Base-by-base conservation (phyloP, 768 basidiomycete genomes). In the Lactifluus volemus region DNA sequence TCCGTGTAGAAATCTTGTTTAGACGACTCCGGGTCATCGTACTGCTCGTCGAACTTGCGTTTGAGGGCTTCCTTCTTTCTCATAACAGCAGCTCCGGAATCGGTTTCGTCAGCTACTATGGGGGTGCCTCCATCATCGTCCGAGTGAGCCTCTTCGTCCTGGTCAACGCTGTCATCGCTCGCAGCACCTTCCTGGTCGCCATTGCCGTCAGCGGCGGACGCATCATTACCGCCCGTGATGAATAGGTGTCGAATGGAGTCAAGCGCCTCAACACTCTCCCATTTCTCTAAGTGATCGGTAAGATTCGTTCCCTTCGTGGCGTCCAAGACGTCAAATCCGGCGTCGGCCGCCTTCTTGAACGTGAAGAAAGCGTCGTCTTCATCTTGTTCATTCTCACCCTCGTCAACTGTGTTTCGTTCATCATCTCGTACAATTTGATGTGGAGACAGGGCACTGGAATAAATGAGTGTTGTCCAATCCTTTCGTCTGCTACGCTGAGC, bases 11-110 rank as follows among this genome's bases (percentile, higher is more conserved):
- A 97, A 69, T 93, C 91, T 71, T 84, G 73, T 67, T 89, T 88
- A 58, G 84, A 74, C 57, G 81, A 78, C 48, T 89, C 87, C 3
- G 89, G 88, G 65, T 94, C 92, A 71, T 97, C 93, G 72, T 98
- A 98, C 73, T 96, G 89, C 67, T 92, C 91, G 73, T 99, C 92
- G 70, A 99, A 99, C 72, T 96, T 95, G 65, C 86, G 84, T 74
- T 97, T 97, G 61, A 98, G 81, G 2, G 80, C 83, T 67, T 90
- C 92, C 75, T 98, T 98, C 76, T 96, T 98, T 34, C 81, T 79
- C 9, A 88, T 83, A 39, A 98, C 84, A 1, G 81, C 77, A 30
- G 78, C 79, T 34, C 76, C 75, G 12, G 76, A 67, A 60, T 79
- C 74, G 15, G 74, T 71, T 39, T 73, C 48, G 30, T 29, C 55